Conservation (phyloP, 2,329 filamentous ascomycete species). For the Metarhizium anisopliae region DNA sequence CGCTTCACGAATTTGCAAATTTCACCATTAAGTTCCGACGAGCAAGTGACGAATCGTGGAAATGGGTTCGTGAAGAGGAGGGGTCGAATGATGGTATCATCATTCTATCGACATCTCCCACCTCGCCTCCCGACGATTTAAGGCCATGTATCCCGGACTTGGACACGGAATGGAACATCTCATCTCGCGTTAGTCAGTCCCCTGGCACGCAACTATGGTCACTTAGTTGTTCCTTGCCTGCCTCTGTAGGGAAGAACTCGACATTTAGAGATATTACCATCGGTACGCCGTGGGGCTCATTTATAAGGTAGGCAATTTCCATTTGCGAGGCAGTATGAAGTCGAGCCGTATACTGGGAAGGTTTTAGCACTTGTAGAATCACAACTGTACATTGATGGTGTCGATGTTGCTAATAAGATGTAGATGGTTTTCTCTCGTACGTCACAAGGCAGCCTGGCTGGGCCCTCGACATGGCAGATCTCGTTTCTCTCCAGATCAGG, state of each 20-base stretch:
- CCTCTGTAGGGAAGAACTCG: constrained; percentile 49
- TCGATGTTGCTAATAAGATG: not conserved
- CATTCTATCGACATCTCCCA: constrained; percentile 27
- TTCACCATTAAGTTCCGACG: constrained; percentile 67
- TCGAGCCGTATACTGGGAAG: not conserved
- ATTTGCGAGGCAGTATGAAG: too few species aligned
- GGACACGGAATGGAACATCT: constrained; percentile 45
- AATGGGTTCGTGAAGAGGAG: constrained; percentile 60
- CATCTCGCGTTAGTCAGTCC: constrained; percentile 52
- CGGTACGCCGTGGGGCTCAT: constrained; percentile 51
- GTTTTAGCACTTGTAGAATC: not conserved
- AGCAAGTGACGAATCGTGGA: constrained; percentile 47
- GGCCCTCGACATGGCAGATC: constrained; percentile 74
- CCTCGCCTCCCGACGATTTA: constrained; percentile 30
- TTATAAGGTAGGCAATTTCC: constrained; percentile 34
- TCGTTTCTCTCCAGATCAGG: constrained; percentile 61
- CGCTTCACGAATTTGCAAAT: constrained; percentile 37
- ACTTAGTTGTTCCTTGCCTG: constrained; percentile 46
- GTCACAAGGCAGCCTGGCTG: constrained; percentile 76
- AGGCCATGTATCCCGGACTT: constrained; percentile 48
- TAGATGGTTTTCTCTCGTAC: constrained; percentile 75
- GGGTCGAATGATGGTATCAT: constrained; percentile 56
- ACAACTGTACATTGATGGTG: not conserved
- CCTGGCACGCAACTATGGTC: constrained; percentile 63
- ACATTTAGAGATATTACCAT: constrained; percentile 46